Evolutionary conservation across 108 stramenopile genomes (phyloP).

Genomic region (Chaetoceros tenuissimus): DNA sequence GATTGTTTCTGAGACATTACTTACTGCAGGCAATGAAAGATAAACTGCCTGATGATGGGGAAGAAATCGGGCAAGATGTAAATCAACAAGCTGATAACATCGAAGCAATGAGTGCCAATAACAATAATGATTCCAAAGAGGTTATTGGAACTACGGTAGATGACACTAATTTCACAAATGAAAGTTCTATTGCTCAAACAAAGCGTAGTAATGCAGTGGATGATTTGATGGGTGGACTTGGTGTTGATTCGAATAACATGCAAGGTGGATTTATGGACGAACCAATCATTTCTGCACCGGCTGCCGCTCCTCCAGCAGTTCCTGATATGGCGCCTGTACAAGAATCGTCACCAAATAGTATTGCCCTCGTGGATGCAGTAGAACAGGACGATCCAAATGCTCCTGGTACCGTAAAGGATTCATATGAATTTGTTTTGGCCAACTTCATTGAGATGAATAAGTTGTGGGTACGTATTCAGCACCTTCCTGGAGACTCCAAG

Average conservation of each 20-base stretch:
- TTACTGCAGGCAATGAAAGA: conserved; percentile 83
- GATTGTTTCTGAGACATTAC: conserved; percentile 97
- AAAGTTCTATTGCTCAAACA: neutral
- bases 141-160: neutral
- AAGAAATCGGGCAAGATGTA: conserved; percentile 28
- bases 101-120: neutral
- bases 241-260: neutral
- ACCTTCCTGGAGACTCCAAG: conserved; percentile 67
- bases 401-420: conserved; percentile 83
- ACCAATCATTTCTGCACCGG: neutral
- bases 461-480: conserved; percentile 98
- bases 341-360: neutral
- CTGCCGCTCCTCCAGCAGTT: conserved; percentile 9
- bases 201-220: conserved; percentile 7
- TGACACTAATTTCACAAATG: neutral
- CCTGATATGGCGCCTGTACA: conserved; percentile 6
- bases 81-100: conserved; percentile 17
- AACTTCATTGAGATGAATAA: conserved; percentile 97
- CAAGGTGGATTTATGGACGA: neutral
- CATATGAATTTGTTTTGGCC: conserved; percentile 87
- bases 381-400: conserved; percentile 5
- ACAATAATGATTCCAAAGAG: neutral
- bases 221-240: neutral
- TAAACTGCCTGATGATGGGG: conserved; percentile 85
- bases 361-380: neutral